These are phyloP conservation scores for Neurospora sp. DNA, from an alignment of 495 filamentous ascomycete species.

Conservation along the genomic window DNA sequence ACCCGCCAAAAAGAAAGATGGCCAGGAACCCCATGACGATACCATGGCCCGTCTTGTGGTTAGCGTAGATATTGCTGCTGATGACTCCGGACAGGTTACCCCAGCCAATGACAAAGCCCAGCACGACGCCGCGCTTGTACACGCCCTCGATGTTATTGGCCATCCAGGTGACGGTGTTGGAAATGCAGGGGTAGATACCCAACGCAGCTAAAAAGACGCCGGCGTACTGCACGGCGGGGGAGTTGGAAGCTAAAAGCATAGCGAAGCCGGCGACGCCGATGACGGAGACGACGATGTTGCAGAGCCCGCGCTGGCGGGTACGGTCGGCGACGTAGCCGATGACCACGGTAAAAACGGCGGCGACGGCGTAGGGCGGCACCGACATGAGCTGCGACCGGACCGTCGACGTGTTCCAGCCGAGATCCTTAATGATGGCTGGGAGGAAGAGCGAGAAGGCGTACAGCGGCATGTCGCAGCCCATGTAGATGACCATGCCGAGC, in stretches of 20 bases:
- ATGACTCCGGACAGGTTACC: conserved; percentile 88
- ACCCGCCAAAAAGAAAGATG: conserved; percentile 40
- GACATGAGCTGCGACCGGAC: conserved; percentile 70
- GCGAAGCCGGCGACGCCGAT: conserved; percentile 69
- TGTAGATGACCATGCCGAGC: conserved; percentile 64
- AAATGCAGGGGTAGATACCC: conserved; percentile 84
- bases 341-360: conserved; percentile 63
- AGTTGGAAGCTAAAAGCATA: conserved; percentile 57
- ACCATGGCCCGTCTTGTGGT: conserved; percentile 37
- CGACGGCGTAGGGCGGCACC: conserved; percentile 83
- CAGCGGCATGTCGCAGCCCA: conserved; percentile 64
- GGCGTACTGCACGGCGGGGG: conserved; percentile 62
- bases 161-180: conserved; percentile 87
- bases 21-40: conserved; percentile 40
- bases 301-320: conserved; percentile 65
- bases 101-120: conserved; percentile 87
- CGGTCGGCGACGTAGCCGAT: conserved; percentile 75
- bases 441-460: conserved; percentile 91
- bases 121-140: conserved; percentile 79
- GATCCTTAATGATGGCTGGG: conserved; percentile 67
- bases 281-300: conserved; percentile 63
- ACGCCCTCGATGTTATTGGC: conserved; percentile 87
- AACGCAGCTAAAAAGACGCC: conserved; percentile 78
- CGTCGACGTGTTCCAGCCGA: conserved; percentile 52
- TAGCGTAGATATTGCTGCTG: conserved; percentile 56